Evolutionary conservation across 371 early-diverging fungal genomes (phyloP), one percentile per base, ranked within the genome.

Genomic region (Cokeromyces recurvatus): DNA sequence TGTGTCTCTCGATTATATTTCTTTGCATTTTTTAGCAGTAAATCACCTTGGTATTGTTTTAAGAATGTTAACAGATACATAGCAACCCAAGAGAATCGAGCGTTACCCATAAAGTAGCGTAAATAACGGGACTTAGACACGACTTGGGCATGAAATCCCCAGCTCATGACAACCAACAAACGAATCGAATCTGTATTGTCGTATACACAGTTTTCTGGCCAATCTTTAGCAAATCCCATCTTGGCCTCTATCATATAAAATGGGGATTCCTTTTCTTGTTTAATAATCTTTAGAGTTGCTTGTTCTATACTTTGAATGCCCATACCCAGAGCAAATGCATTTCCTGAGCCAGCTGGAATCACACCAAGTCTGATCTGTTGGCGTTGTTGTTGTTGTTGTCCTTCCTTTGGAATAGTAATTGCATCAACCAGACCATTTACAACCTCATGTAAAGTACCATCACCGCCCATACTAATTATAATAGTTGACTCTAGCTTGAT

Each of bases 71-170:
- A 21, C 15, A 74, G 40, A 9, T 44, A 49, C 54, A 47, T 40
- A 1, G 75, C 75, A 2, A 68, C 71, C 48, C 61, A 39, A 2
- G 65, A 61, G 40, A 74, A 74, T 1, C 75, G 64, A 15, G 38
- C 36, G 35, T 74, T 74, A 17, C 71, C 75, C 58, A 74, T 63
- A 31, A 61, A 57, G 15, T 58, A 57, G 1, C 60, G 52, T 14
- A 74, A 40, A 17, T 64, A 66, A 19, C 64, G 40, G 2, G 75
- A 52, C 38, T 71, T 68, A 32, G 60, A 54, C 11, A 74, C 75
- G 22, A 74, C 54, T 37, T 74, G 71, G n/a, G 71, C 68, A 53
- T 74, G 75, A 43, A 74, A 74, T 21, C 75, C 75, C 67, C 69
- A 74, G 24, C 71, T 71, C 64, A 74, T 53, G 12, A 74, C 71